Evolutionary conservation across 2,329 filamentous ascomycete species (phyloP), one percentile per base, ranked within the genome.

Genomic region (Cytospora paraplurivora): DNA sequence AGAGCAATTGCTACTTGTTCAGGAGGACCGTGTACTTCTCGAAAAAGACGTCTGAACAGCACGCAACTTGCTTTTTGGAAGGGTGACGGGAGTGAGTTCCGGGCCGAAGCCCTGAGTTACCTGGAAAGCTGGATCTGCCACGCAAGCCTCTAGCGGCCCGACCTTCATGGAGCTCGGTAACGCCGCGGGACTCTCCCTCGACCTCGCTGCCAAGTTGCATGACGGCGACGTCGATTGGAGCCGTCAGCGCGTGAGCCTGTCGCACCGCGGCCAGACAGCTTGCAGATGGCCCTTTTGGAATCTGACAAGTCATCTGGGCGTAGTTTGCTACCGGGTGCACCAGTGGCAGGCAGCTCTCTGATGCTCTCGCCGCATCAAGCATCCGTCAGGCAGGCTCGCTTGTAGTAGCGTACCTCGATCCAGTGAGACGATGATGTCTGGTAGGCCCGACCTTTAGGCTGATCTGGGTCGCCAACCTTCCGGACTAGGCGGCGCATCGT

Each of bases 401-500:
- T 88, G 88, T 21, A 85, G 72, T 1, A 79, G 75, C 0, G 86
- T 88, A 70, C 91, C 65, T 89, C 87, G 41, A 87, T 82, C 32
- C 81, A 78, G 62, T 86, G 81, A 27, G 27, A 27, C 4, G 52
- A 89, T 79, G 84, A 90, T 64, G 11, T 53, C 62, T 2, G 88
- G 88, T 60, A 91, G 76, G 2, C 88, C 88, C 84, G 33, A 88
- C 85, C 4, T 90, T 73, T 3, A 87, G 73, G 70, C 91, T 88
- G 54, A 89, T 79, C 70, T 88, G 85, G 33, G 78, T 72, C 3
- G 80, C 78, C 66, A 85, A 76, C 4, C 67, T 81, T 79, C 84
- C 83, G 86, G 68, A 82, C 72, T 15, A 82, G 76, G 37, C 81
- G 76, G 13, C 81, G 76, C 79, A 85, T 84, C 83, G 27, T 27